Base-by-base conservation (phyloP, 2,329 filamentous ascomycete genomes). In the Trichothecium roseum region DNA sequence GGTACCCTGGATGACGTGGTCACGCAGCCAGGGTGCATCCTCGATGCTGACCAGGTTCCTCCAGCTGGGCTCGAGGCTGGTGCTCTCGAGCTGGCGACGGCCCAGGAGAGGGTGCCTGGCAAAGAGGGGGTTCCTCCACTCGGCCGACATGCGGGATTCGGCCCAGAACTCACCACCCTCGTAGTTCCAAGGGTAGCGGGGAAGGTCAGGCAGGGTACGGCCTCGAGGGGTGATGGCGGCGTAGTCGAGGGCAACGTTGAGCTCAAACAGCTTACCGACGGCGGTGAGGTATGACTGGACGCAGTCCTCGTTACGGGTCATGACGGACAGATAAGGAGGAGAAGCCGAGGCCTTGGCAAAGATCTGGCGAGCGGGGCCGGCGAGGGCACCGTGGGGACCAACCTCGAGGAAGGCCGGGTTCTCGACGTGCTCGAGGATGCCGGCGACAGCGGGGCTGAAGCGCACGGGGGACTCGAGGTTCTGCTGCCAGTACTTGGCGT, bases 21-120 rank as follows among this genome's bases (percentile, higher is more conserved):
- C 59, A 37, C 62, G 50, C 10, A 59, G 55, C n/a, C 65, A 64
- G 29, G 66, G 52, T 2, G 36, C 32, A 8, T 40, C 15, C n/a
- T 32, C 27, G 8, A 35, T 17, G 17, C 26, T 26, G 22, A 39
- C 33, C 5, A 35, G 29, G 28, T 37, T 39, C 12, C 40, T 31
- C 40, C 40, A 41, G n/a, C 26, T 14, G 14, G 20, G 35, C 17
- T 33, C 33, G 12, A 34, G 8, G 2, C 16, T 20, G 35, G 18
- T 37, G 9, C 35, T 30, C 5, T n/a, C 30, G 9, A 62, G 44
- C 59, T 57, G 15, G 57, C 58, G 16, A 57, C 48, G 5, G 56
- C 56, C n/a, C 62, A 63, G 6, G 66, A 52, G 15, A 65, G 64
- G 61, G 28, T 62, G 55, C 59, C 61, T 64, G 44, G 62, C 63